phyloP scores from a whole-genome alignment of 2,329 filamentous ascomycete genomes.

The Aspergillus sp. region DNA sequence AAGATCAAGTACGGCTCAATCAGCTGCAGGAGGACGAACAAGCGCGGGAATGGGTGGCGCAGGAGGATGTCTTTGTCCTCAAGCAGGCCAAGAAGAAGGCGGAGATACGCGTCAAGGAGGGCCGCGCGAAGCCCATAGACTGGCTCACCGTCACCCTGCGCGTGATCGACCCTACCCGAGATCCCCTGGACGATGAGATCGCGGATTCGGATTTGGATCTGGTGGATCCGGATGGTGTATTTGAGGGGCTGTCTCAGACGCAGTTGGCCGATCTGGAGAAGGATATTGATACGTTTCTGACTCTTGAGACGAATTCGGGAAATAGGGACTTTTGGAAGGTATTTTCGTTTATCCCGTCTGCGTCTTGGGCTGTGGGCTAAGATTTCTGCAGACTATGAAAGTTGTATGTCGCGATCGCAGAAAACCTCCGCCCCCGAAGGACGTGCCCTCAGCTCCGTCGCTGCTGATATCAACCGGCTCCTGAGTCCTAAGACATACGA shows the following conservation, averaged over 20 bases:
- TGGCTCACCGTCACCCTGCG: constrained; percentile 85
- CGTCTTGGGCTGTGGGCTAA: constrained; percentile 5
- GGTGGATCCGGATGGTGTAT: constrained; percentile 68
- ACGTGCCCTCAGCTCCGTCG: constrained; percentile 70
- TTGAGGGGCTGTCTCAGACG: constrained; percentile 59
- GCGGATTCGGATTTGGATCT: constrained; percentile 67
- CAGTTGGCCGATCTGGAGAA: constrained; percentile 68
- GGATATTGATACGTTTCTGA: constrained; percentile 70
- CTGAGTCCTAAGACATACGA: constrained; percentile 75
- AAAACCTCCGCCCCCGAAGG: constrained; percentile 59
- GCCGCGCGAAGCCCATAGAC: constrained; percentile 84
- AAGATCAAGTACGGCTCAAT: constrained; percentile 39
- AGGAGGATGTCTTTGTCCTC: constrained; percentile 91
- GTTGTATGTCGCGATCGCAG: constrained; percentile 71
- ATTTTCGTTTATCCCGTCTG: constrained; percentile 13
- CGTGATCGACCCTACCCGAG: constrained; percentile 74
- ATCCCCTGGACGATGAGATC: constrained; percentile 73
- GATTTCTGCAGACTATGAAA: constrained; percentile 56
- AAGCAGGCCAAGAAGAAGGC: constrained; percentile 98
- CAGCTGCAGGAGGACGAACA: constrained; percentile 66
- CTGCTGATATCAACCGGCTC: constrained; percentile 78
- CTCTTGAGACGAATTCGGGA: constrained; percentile 64
- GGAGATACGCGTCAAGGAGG: constrained; percentile 84
- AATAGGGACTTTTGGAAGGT: constrained; percentile 84
- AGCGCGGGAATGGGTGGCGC: constrained; percentile 74